Percentiles rank a stretch among this genome's conserved stretches.
Evolutionary conservation across 1,284 basidiomycete species (phyloP).

Genomic region (Filobasidium uniguttulatum): DNA sequence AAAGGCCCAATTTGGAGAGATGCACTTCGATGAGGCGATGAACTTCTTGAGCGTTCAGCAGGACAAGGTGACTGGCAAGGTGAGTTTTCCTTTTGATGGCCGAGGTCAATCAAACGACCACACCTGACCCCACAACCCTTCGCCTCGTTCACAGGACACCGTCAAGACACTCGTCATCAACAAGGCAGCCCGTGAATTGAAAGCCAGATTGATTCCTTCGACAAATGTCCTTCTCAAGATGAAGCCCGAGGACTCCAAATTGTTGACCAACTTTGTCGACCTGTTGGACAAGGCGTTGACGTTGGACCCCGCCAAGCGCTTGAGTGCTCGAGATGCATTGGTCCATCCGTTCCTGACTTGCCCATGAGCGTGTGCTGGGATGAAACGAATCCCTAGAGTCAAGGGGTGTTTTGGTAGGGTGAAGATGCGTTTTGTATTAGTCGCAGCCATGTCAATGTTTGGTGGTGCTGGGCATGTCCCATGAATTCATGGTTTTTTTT

Average conservation of each 20-base stretch:
- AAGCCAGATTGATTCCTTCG: constrained; percentile 66
- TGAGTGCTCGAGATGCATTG: constrained; percentile 77
- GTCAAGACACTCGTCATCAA: constrained; percentile 67
- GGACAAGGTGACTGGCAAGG: constrained; percentile 66
- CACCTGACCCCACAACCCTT: too few species aligned
- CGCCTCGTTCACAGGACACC: constrained; percentile 52
- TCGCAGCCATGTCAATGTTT: not conserved
- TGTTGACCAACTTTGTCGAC: constrained; percentile 74
- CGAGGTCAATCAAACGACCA: not conserved
- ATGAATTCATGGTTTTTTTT: too few species aligned
- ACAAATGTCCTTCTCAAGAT: constrained; percentile 53
- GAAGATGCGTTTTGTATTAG: not conserved
- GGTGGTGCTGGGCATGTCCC: too few species aligned
- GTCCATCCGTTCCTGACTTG: constrained; percentile 63
- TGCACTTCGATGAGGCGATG: constrained; percentile 82
- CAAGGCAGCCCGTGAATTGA: constrained; percentile 70
- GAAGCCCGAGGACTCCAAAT: constrained; percentile 74
- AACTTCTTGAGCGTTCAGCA: constrained; percentile 53
- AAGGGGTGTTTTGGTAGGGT: not conserved
- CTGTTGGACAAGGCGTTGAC: constrained; percentile 80
- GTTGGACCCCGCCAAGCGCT: constrained; percentile 74
- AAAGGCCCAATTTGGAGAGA: constrained; percentile 75
- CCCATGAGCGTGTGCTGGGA: not conserved
- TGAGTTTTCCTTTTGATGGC: too few species aligned
- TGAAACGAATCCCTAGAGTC: too few species aligned